phyloP scores from a whole-genome alignment of 371 early-diverging fungal genomes.

The Catenaria anguillulae region DNA sequence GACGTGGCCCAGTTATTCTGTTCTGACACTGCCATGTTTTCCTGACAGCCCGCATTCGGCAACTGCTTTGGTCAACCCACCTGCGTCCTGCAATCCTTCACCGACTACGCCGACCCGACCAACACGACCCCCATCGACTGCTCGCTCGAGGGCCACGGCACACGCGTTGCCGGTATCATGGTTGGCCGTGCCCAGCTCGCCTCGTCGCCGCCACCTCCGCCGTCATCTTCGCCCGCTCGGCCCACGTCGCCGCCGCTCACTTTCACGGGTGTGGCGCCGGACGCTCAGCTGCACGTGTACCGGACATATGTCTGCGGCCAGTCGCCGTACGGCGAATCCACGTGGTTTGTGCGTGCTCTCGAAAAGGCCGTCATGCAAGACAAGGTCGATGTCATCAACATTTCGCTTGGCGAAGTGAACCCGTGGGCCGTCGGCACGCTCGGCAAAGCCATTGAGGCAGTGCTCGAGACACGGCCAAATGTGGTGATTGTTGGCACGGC shows the following conservation, averaged over 20 bases:
- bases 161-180: slow-evolving; percentile 26
- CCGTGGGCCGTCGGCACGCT: neutral
- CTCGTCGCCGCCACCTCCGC: too few species aligned
- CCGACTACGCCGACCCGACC: slow-evolving; percentile 12
- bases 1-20: too few species aligned
- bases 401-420: neutral
- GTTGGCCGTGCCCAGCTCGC: slow-evolving; percentile 16
- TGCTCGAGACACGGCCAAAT: neutral
- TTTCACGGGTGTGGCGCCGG: too few species aligned
- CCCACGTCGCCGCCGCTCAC: too few species aligned
- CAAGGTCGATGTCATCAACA: neutral
- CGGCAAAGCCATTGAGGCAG: neutral
- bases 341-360: neutral
- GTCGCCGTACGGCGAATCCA: neutral
- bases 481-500: neutral
- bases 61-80: slow-evolving; percentile 12
- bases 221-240: neutral
- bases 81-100: slow-evolving; percentile 11
- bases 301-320: neutral
- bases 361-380: neutral
- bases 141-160: slow-evolving; percentile 24
- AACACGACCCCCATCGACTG: slow-evolving; percentile 13
- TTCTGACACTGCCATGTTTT: too few species aligned
- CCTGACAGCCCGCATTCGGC: slow-evolving; percentile 25
- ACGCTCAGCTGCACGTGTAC: neutral